Evolutionary conservation across 208 protist species (phyloP).

Genomic region (Naegleria gruberi): DNA sequence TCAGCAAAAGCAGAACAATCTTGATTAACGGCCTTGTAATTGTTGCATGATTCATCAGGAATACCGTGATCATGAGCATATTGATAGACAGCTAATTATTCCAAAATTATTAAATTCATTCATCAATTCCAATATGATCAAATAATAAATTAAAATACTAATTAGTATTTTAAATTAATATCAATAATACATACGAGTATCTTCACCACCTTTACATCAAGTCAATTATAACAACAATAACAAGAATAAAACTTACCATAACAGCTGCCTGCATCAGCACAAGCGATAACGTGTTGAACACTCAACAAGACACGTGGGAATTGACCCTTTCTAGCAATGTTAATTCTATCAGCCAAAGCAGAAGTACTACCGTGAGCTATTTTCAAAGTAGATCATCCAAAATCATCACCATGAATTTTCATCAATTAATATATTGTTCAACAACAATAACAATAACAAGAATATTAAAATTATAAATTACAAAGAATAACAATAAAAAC

Average conservation of each 20-base stretch:
- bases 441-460: too few relatives aligned
- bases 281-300: slow-evolving; percentile 34
- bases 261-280: not conserved
- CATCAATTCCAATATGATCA: too few relatives aligned
- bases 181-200: not conserved
- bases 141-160: too few relatives aligned
- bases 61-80: slow-evolving; percentile 12
- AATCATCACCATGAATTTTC: too few relatives aligned
- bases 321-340: slow-evolving; percentile 39
- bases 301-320: slow-evolving; percentile 30
- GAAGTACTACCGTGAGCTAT: slow-evolving; percentile 31
- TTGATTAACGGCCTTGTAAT: not conserved
- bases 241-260: not conserved
- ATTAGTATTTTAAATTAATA: too few relatives aligned
- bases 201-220: slow-evolving; percentile 34
- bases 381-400: too few relatives aligned
- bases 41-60: slow-evolving; percentile 12
- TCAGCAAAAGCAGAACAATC: not conserved
- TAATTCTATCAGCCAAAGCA: slow-evolving; percentile 44
- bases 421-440: too few relatives aligned
- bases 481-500: too few relatives aligned
- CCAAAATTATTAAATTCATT: too few relatives aligned
- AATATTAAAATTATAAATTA: too few relatives aligned
- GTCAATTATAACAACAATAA: not conserved
- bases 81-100: slow-evolving; percentile 1